Conservation (phyloP, 805 yeast genomes). For the Yarrowia sp. region DNA sequence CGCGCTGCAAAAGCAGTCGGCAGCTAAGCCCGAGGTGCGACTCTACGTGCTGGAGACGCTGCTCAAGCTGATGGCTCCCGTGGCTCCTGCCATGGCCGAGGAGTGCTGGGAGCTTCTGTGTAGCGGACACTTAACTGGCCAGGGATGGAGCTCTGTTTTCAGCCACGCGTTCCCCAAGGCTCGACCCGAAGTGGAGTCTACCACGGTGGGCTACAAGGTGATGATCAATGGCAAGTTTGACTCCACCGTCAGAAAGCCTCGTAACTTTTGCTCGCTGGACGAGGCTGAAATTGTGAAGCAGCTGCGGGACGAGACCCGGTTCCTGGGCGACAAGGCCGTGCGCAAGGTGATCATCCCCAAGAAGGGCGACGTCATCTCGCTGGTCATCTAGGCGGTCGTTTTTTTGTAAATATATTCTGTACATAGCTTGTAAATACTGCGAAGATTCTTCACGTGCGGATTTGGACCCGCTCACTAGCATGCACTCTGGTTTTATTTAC, state of each 20-base stretch:
- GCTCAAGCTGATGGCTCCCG: conserved; percentile 68
- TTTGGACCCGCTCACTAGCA: too few relatives aligned
- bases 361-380: conserved; percentile 3
- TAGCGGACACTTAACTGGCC: conserved; percentile 32
- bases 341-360: conserved; percentile 16
- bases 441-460: too few relatives aligned
- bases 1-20: conserved; percentile 43
- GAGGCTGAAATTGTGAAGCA: conserved; percentile 12
- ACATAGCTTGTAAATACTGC: neutral
- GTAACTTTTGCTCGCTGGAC: conserved; percentile 2
- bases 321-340: conserved; percentile 11
- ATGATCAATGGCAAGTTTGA: conserved; percentile 72
- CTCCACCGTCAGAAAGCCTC: conserved; percentile 37
- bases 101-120: conserved; percentile 68
- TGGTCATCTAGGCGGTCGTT: conserved; percentile 18
- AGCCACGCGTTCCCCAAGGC: conserved; percentile 63
- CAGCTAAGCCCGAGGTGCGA: conserved; percentile 45
- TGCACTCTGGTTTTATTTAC: neutral
- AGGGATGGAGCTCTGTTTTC: conserved; percentile 51
- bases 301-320: neutral
- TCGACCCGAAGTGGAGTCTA: conserved; percentile 43
- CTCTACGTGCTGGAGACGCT: conserved; percentile 53
- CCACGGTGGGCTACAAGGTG: conserved; percentile 50
- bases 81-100: conserved; percentile 77
- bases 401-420: too few relatives aligned